Evolutionary conservation across 2,329 filamentous ascomycete genomes (phyloP).

Genomic region (Aureobasidium sp.): DNA sequence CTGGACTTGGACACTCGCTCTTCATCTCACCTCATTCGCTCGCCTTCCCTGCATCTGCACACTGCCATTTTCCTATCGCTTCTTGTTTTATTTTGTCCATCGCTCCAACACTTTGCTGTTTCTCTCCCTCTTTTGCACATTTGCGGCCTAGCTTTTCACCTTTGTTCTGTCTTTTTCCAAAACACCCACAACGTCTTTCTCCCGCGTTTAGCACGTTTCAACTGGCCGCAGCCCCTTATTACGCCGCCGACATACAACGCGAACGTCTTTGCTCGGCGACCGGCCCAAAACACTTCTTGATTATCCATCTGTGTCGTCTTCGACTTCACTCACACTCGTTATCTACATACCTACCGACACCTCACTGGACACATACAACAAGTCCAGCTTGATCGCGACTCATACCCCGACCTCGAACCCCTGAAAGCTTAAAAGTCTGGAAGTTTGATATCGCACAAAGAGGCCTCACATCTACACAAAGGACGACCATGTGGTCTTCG

Average conservation of each 20-base stretch:
- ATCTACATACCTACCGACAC: background rate
- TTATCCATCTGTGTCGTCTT: constrained; percentile 2
- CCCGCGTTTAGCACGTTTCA: constrained; percentile 11
- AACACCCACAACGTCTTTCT: constrained; percentile 11
- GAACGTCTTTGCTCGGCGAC: constrained; percentile 3
- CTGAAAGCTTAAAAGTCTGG: constrained; percentile 4
- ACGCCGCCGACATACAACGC: constrained; percentile 8
- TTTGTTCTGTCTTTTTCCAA: constrained; percentile 9
- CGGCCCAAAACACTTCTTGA: constrained; percentile 2
- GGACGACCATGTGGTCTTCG: constrained; percentile 24
- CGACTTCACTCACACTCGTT: constrained; percentile 10
- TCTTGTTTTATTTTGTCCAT: constrained; percentile 6
- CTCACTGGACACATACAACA: background rate
- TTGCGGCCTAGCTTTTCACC: background rate
- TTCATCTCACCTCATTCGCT: constrained; percentile 10
- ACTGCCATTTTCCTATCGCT: constrained; percentile 3
- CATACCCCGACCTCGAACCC: background rate
- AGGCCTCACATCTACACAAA: background rate
- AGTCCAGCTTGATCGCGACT: background rate
- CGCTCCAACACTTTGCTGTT: background rate
- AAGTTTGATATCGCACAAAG: background rate
- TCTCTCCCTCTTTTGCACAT: background rate
- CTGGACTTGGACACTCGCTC: background rate
- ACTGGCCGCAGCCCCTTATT: constrained; percentile 8
- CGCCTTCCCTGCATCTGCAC: constrained; percentile 2